These are phyloP conservation scores for Candida schatavii DNA, from an alignment of 805 yeast genomes.

Conservation along the genomic window DNA sequence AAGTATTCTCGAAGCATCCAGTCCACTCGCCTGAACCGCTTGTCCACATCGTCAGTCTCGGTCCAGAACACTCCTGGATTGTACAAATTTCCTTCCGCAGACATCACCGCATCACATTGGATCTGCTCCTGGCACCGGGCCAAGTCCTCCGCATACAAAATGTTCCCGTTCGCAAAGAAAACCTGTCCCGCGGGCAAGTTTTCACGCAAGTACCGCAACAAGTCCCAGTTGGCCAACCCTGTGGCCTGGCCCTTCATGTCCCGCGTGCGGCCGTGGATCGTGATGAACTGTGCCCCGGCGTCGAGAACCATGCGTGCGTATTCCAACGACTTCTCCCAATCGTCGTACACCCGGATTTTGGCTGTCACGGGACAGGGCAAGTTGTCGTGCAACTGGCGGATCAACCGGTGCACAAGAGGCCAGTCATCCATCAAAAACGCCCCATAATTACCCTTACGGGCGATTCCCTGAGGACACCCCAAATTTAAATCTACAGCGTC, in stretches of 20 bases:
- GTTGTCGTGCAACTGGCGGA: conserved; percentile 69
- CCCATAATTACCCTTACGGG: conserved; percentile 91
- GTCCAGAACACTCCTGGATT: conserved; percentile 90
- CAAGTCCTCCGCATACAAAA: conserved; percentile 85
- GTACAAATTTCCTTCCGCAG: conserved; percentile 92
- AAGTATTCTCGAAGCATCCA: conserved; percentile 79
- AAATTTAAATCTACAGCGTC: conserved; percentile 95
- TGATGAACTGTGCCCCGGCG: conserved; percentile 94
- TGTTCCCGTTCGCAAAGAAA: conserved; percentile 91
- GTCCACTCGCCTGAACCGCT: conserved; percentile 84
- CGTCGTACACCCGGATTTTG: conserved; percentile 86
- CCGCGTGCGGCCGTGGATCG: conserved; percentile 93
- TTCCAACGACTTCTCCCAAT: conserved; percentile 73
- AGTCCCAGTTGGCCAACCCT: conserved; percentile 92
- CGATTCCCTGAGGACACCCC: conserved; percentile 99
- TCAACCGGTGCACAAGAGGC: conserved; percentile 72
- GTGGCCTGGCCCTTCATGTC: conserved; percentile 98
- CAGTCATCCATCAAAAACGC: conserved; percentile 97
- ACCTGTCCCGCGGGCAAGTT: conserved; percentile 78
- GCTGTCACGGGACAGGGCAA: conserved; percentile 90
- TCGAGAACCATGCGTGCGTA: conserved; percentile 85
- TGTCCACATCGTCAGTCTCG: conserved; percentile 48
- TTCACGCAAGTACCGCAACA: conserved; percentile 70
- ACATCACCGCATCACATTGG: conserved; percentile 89
- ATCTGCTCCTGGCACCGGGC: conserved; percentile 62